Conservation (phyloP, 2,329 filamentous ascomycete genomes). For the Hyphodiscus sp. region DNA sequence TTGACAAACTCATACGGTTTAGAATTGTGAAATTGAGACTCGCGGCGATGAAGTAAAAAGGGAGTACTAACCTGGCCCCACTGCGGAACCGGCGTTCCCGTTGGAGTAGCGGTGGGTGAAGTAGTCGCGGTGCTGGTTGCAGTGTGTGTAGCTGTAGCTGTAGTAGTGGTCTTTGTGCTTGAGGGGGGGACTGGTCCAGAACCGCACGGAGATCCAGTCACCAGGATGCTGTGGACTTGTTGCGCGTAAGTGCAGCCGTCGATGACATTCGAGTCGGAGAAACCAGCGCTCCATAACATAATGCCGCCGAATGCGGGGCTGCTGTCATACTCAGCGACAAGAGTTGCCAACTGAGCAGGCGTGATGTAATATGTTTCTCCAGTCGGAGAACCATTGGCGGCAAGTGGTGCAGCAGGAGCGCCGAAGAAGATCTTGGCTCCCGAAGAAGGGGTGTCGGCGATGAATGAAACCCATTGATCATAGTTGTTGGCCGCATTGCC, state of each 20-base stretch:
- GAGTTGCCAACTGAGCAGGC: constrained; percentile 27
- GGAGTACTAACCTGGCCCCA: constrained; percentile 7
- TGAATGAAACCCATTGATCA: constrained; percentile 24
- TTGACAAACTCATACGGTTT: background rate
- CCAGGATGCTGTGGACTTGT: constrained; percentile 33
- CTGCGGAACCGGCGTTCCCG: background rate
- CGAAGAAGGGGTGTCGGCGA: constrained; percentile 23
- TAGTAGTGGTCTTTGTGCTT: background rate
- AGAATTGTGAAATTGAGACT: too few species aligned
- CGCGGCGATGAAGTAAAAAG: background rate
- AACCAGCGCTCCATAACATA: constrained; percentile 39
- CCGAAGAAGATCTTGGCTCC: constrained; percentile 28
- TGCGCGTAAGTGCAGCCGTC: constrained; percentile 36
- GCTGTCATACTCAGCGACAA: constrained; percentile 27
- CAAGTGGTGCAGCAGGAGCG: constrained; percentile 28
- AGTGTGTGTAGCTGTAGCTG: background rate
- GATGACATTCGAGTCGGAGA: constrained; percentile 31
- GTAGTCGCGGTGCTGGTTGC: background rate
- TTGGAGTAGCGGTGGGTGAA: constrained; percentile 2
- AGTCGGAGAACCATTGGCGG: constrained; percentile 29
- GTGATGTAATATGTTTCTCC: constrained; percentile 33
- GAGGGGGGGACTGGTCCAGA: too few species aligned
- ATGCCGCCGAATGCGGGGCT: constrained; percentile 32
- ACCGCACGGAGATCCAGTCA: constrained; percentile 27
- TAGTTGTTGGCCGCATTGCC: constrained; percentile 24